These are phyloP conservation scores for Ogataea zsoltii DNA, from an alignment of 805 yeast genomes.

Conservation along the genomic window DNA sequence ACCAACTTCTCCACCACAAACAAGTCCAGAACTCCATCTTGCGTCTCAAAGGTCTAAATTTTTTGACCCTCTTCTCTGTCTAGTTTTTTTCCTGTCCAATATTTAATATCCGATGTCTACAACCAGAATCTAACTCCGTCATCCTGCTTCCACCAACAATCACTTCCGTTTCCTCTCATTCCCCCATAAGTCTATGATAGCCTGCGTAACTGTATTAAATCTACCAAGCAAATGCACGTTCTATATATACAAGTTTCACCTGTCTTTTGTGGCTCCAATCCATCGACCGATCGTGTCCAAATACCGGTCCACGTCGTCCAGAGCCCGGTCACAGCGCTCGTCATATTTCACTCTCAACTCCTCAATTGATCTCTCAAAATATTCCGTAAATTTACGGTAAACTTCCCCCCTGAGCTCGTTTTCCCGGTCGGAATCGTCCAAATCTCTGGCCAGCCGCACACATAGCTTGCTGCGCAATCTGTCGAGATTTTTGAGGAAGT, in stretches of 20 bases:
- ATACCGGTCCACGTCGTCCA: conserved; percentile 10
- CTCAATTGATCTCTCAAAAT: conserved; percentile 15
- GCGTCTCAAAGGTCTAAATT: too few relatives aligned
- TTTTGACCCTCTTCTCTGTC: too few relatives aligned
- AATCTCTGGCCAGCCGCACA: background rate
- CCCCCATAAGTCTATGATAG: too few relatives aligned
- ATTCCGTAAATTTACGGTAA: conserved; percentile 16
- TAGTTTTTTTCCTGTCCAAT: too few relatives aligned
- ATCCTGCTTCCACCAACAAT: too few relatives aligned
- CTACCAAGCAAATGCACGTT: conserved; percentile 1
- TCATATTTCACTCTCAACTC: conserved; percentile 8
- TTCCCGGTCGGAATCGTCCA: background rate
- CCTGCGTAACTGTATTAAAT: too few relatives aligned
- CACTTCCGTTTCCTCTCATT: too few relatives aligned
- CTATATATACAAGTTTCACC: conserved; percentile 2
- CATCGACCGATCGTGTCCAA: conserved; percentile 17
- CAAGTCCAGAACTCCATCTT: too few relatives aligned
- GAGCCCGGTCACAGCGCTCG: conserved; percentile 4
- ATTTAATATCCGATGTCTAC: too few relatives aligned
- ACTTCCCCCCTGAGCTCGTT: conserved; percentile 9
- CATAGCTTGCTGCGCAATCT: conserved; percentile 1
- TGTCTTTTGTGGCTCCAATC: conserved; percentile 14
- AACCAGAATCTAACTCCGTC: too few relatives aligned
- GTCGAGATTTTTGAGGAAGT: conserved; percentile 14
- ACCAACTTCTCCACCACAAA: too few relatives aligned